Percentiles rank a stretch among this genome's conserved stretches.
Conservation (phyloP, 805 yeast species). For the Yarrowia sp. region DNA sequence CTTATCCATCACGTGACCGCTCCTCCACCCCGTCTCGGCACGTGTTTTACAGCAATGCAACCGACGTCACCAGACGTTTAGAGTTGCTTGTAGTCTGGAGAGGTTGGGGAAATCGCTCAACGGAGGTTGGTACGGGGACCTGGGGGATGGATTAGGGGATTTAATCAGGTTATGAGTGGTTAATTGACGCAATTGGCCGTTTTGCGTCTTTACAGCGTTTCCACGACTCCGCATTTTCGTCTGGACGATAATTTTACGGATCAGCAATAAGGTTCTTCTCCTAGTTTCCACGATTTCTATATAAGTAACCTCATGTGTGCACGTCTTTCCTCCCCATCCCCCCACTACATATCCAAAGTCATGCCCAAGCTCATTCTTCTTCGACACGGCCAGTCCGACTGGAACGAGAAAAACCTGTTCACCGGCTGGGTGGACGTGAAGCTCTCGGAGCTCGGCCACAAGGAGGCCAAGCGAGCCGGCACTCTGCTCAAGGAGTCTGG, state of each 20-base stretch:
- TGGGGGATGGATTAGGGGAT: no score
- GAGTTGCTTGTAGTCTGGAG: background rate
- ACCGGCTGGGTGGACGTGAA: slow-evolving; percentile 99
- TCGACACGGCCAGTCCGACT: slow-evolving; percentile 99
- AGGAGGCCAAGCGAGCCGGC: slow-evolving; percentile 95
- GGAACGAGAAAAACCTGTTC: slow-evolving; percentile 98
- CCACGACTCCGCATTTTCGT: background rate
- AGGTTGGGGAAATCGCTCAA: background rate
- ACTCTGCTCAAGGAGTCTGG: slow-evolving; percentile 86
- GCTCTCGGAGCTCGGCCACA: slow-evolving; percentile 80
- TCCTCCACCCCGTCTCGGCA: background rate
- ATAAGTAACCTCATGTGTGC: no score
- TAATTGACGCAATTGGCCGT: background rate
- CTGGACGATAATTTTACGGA: slow-evolving; percentile 22
- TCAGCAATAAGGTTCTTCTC: slow-evolving; percentile 24
- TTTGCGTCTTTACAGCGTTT: background rate
- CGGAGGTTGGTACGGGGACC: background rate
- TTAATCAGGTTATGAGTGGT: no score
- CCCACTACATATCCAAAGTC: background rate
- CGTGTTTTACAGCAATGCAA: background rate
- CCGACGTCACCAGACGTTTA: background rate
- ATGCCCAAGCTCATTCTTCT: slow-evolving; percentile 77
- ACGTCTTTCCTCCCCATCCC: no score
- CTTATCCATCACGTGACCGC: background rate
- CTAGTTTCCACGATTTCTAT: slow-evolving; percentile 16